A percentile compares a stretch with the other conserved stretches of the same genome.
These are phyloP conservation scores for Acer yangbiense DNA, from an alignment of 345 rosid species.

Conservation along the genomic window DNA sequence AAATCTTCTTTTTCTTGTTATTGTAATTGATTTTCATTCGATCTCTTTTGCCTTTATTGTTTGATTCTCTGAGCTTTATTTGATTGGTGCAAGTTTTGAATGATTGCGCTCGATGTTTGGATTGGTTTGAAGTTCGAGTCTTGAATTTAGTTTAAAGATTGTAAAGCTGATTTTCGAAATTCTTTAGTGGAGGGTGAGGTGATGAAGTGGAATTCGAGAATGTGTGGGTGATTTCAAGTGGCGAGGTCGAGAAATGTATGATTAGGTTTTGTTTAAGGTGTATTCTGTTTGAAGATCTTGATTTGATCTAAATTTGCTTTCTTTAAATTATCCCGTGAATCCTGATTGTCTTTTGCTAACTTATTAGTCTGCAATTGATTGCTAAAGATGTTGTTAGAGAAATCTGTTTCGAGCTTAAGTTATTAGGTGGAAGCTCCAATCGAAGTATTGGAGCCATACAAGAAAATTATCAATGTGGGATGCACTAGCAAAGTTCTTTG, in stretches of 20 bases:
- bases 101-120: background rate
- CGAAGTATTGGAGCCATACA: background rate
- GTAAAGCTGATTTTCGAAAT: background rate
- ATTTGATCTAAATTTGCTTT: background rate
- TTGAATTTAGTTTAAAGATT: background rate
- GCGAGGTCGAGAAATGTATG: background rate
- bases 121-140: background rate
- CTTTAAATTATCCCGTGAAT: background rate
- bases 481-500: background rate
- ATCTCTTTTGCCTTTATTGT: background rate
- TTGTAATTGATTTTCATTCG: background rate
- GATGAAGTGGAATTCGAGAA: slow-evolving; percentile 10
- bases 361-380: background rate
- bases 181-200: background rate
- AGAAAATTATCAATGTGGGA: background rate
- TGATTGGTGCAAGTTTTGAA: slow-evolving; percentile 1
- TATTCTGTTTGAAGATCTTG: slow-evolving; percentile 2
- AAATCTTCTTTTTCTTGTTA: background rate
- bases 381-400: background rate
- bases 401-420: background rate
- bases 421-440: background rate
- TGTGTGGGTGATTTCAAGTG: slow-evolving; percentile 1
- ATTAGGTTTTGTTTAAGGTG: background rate
- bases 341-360: background rate
- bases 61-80: background rate